phyloP scores from a whole-genome alignment of 345 rosid genomes.

The Gossypium anomalum region DNA sequence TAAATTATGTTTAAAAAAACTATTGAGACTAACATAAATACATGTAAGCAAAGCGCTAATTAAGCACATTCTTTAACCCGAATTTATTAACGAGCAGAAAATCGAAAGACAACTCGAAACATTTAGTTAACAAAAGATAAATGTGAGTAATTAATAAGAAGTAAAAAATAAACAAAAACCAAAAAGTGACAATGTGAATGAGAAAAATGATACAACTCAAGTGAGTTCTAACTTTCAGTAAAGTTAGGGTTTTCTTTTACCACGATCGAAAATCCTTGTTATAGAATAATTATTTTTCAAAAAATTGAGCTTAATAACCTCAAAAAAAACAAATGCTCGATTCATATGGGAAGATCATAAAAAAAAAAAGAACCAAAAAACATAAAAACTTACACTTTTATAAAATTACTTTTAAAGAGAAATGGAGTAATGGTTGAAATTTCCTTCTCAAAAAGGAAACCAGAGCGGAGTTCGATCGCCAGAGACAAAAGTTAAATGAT shows the following conservation, averaged over 20 bases:
- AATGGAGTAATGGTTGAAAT: constrained; percentile 1
- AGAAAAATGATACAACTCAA: not conserved
- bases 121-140: not conserved
- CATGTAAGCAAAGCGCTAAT: not conserved
- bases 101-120: not conserved
- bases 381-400: not conserved
- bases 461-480: not conserved
- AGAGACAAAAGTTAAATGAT: not conserved
- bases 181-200: not conserved
- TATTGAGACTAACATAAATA: not conserved
- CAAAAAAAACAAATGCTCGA: not conserved
- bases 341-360: not conserved
- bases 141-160: not conserved
- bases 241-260: not conserved
- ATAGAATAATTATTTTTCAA: not conserved
- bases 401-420: not conserved
- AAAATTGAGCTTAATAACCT: not conserved
- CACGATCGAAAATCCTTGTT: not conserved
- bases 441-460: not conserved
- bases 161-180: not conserved
- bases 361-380: not conserved
- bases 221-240: not conserved
- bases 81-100: not conserved
- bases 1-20: not conserved
- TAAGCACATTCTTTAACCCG: not conserved